A percentile compares a stretch with the other conserved stretches of the same genome.
phyloP scores from a whole-genome alignment of 176 grass and related monocot genomes.

The Guadua angustifolia region DNA sequence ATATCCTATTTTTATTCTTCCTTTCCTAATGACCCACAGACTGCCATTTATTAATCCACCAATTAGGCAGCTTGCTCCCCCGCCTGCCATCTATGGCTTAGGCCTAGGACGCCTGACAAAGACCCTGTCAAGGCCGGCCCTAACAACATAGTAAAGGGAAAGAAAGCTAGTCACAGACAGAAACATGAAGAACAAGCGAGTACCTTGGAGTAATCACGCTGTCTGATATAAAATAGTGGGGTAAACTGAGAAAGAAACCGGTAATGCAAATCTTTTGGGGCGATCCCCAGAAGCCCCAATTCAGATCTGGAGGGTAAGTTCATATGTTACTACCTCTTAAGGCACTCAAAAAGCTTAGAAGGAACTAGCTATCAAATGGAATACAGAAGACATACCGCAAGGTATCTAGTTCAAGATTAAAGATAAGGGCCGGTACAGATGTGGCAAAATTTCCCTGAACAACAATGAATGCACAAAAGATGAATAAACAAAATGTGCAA shows the following conservation, averaged over 20 bases:
- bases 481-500: constrained; percentile 3
- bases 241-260: constrained; percentile 93
- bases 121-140: too few relatives aligned
- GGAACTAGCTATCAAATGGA: constrained; percentile 13
- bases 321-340: constrained; percentile 14
- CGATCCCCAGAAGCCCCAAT: constrained; percentile 90
- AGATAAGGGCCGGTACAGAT: constrained; percentile 77
- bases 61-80: too few relatives aligned
- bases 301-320: constrained; percentile 67
- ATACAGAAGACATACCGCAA: constrained; percentile 64
- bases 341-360: not conserved
- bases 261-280: constrained; percentile 92
- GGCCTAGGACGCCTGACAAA: too few relatives aligned
- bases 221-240: constrained; percentile 95
- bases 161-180: constrained; percentile 38
- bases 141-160: constrained; percentile 29
- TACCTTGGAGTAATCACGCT: constrained; percentile 97
- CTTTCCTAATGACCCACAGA: too few relatives aligned
- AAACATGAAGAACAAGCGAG: constrained; percentile 36
- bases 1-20: too few relatives aligned
- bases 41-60: too few relatives aligned
- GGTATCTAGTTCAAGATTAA: constrained; percentile 95
- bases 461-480: constrained; percentile 18
- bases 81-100: too few relatives aligned
- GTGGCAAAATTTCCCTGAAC: constrained; percentile 81